phyloP scores from a whole-genome alignment of 495 filamentous ascomycete genomes.

The Aspergillus diversus region DNA sequence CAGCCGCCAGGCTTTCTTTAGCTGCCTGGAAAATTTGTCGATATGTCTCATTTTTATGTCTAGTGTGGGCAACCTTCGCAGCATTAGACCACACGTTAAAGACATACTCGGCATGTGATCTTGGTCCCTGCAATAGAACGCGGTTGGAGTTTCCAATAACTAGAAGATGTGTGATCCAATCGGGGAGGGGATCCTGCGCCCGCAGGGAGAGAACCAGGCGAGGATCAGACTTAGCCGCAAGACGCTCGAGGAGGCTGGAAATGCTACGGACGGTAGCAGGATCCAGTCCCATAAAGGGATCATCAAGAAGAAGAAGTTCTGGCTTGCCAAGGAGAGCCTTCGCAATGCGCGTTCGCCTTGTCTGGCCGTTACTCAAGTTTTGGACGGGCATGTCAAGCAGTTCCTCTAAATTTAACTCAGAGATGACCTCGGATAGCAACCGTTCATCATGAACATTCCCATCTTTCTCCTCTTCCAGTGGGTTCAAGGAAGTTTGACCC shows the following conservation, averaged over 20 bases:
- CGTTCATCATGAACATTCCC: conserved; percentile 43
- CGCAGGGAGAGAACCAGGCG: conserved; percentile 76
- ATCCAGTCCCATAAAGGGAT: conserved; percentile 97
- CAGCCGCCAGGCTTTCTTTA: conserved; percentile 25
- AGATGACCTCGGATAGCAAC: conserved; percentile 62
- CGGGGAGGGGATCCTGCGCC: conserved; percentile 82
- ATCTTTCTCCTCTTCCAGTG: conserved; percentile 56
- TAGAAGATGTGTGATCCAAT: conserved; percentile 85
- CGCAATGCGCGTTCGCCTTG: conserved; percentile 81
- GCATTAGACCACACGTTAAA: conserved; percentile 34
- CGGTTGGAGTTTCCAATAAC: conserved; percentile 64
- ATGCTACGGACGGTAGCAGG: conserved; percentile 72
- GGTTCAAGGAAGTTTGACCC: conserved; percentile 78
- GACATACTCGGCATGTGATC: conserved; percentile 20
- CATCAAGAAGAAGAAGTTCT: conserved; percentile 84
- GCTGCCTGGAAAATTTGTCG: conserved; percentile 16
- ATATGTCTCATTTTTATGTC: conserved; percentile 4
- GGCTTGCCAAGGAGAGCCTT: conserved; percentile 78
- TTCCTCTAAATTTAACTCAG: conserved; percentile 63
- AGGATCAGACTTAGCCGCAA: conserved; percentile 67
- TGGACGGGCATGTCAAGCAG: conserved; percentile 79
- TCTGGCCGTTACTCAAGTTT: conserved; percentile 93
- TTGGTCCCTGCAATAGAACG: conserved; percentile 48
- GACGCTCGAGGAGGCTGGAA: conserved; percentile 65
- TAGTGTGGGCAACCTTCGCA: neutral